Evolutionary conservation across 2,329 filamentous ascomycete genomes (phyloP), one percentile per base, ranked within the genome.

Genomic region (Penicillium italicum): DNA sequence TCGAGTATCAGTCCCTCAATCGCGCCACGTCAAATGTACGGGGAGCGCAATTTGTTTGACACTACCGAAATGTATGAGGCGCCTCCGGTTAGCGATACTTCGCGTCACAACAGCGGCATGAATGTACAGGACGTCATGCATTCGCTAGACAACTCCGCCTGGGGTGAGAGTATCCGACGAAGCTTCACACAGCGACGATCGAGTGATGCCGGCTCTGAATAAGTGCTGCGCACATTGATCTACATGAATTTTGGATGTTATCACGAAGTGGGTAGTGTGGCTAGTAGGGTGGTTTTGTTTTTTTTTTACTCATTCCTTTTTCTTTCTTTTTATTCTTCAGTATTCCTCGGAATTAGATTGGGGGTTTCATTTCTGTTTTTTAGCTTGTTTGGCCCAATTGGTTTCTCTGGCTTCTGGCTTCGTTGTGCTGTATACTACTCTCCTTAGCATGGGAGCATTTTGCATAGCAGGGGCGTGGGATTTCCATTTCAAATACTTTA

Each of bases 111-210:
- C 52, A 91, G 88, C 72, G 80, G 81, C 5, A 86, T 92, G 55
- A 90, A 85, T 67, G 86, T 87, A 47, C 83, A 86, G 45, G 88
- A 91, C 66, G 89, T 95, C 63, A 84, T 92, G 72, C 86, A 91
- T 63, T 89, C 94, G 69, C 81, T 97, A 52, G 90, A 94, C 67
- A 89, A 93, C 67, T 94, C 90, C 18, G 87, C 89, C 16, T 97
- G 93, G 93, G 90, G 93, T 49, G 90, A 96, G 75, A 96, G 90
- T 78, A 91, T 97, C 62, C 82, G 91, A 61, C 83, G 91, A 59
- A 96, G 91, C 76, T 91, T 94, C 64, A 96, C 91, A 50, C 82
- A 79, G 66, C 80, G 79, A 66, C 78, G 83, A 60, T 72, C 76
- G 37, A 67, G 68, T 42, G 53, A 64, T 46, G 54, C 58, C 52